Conservation (phyloP, 352 stramenopile genomes). For the Phytopythium helicoides region DNA sequence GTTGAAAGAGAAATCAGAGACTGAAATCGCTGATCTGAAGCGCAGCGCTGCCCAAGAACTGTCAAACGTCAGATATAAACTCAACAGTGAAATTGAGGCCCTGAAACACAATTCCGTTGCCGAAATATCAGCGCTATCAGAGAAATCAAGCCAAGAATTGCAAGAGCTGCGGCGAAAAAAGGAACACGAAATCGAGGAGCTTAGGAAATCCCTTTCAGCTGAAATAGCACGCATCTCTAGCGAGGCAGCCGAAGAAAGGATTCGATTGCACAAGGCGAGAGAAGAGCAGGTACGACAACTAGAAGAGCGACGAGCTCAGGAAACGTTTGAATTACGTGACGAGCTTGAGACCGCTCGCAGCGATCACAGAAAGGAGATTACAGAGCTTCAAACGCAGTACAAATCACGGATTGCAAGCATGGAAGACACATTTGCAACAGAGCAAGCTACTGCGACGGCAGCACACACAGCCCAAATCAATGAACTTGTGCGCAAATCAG, state of each 20-base stretch:
- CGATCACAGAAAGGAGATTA: constrained; percentile 13
- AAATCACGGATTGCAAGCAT: constrained; percentile 16
- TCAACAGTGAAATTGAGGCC: constrained; percentile 20
- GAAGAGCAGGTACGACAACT: constrained; percentile 31
- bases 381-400: constrained; percentile 22
- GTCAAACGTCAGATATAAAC: constrained; percentile 1
- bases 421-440: constrained; percentile 6
- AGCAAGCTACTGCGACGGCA: constrained; percentile 14
- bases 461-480: constrained; percentile 20
- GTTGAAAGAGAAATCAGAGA: constrained; percentile 17
- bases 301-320: constrained; percentile 13
- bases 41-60: constrained; percentile 16
- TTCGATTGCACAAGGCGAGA: constrained; percentile 19
- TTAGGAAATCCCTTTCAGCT: constrained; percentile 13
- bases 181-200: constrained; percentile 15
- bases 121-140: constrained; percentile 20
- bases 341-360: constrained; percentile 14
- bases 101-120: constrained; percentile 19
- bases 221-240: constrained; percentile 20
- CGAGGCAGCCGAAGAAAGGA: constrained; percentile 19
- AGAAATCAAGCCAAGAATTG: constrained; percentile 23
- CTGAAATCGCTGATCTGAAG: constrained; percentile 18
- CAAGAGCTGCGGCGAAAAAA: constrained; percentile 21
- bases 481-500: constrained; percentile 11
- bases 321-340: constrained; percentile 18